Evolutionary conservation across 495 filamentous ascomycete species (phyloP).

Genomic region (Podospora bellae-mahoneyi): DNA sequence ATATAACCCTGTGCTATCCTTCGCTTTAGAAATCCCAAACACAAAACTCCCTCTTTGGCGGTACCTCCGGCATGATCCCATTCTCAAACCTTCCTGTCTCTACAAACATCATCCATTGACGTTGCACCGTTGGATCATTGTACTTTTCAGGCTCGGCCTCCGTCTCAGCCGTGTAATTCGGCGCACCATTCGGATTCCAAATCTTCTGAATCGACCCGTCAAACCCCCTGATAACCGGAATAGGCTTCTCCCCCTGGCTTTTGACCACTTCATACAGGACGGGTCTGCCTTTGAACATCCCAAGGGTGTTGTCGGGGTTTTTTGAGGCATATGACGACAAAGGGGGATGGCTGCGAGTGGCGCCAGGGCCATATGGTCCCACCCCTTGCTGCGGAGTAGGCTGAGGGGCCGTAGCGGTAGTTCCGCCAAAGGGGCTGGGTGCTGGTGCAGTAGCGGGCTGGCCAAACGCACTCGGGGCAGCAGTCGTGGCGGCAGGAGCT

Average conservation of each 20-base stretch:
- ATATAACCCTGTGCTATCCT: neutral
- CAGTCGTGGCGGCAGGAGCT: neutral
- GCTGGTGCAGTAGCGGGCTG: constrained; percentile 24
- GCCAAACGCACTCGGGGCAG: constrained; percentile 21
- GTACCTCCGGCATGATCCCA: constrained; percentile 62
- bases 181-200: constrained; percentile 69
- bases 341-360: constrained; percentile 44
- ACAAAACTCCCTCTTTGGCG: constrained; percentile 71
- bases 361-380: constrained; percentile 41
- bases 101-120: constrained; percentile 57
- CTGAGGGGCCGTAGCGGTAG: neutral
- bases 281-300: constrained; percentile 41
- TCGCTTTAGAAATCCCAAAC: constrained; percentile 62
- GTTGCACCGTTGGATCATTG: constrained; percentile 45
- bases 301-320: constrained; percentile 31
- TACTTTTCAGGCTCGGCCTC: constrained; percentile 47
- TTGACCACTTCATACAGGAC: constrained; percentile 34
- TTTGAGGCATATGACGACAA: constrained; percentile 36
- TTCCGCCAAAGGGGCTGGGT: neutral
- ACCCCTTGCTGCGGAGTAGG: constrained; percentile 7
- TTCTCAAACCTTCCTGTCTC: constrained; percentile 61
- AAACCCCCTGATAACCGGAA: constrained; percentile 36
- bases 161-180: constrained; percentile 51
- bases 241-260: constrained; percentile 19
- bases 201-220: constrained; percentile 53